These are phyloP conservation scores for Epichloe coenophiala DNA, from an alignment of 2,329 filamentous ascomycete species.

Conservation along the genomic window DNA sequence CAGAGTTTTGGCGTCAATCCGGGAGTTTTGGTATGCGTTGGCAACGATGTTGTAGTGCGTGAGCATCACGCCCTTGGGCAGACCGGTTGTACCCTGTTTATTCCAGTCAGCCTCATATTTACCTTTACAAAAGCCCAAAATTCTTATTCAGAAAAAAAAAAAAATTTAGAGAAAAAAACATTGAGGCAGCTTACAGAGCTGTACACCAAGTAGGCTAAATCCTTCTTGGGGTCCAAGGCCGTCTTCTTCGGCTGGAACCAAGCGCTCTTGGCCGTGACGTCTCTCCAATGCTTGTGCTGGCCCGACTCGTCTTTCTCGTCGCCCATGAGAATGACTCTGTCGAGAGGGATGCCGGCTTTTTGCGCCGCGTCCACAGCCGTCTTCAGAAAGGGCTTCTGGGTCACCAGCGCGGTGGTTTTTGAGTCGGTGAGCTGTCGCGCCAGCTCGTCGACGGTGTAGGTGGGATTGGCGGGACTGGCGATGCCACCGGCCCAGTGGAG, in stretches of 20 bases:
- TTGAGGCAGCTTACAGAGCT: conserved; percentile 36
- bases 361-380: conserved; percentile 54
- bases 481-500: conserved; percentile 72
- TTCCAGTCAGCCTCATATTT: no score
- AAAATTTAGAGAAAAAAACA: rapidly evolving
- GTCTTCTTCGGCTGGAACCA: conserved; percentile 39
- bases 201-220: conserved; percentile 77
- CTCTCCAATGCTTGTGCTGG: conserved; percentile 56
- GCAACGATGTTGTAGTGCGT: conserved; percentile 71
- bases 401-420: conserved; percentile 60
- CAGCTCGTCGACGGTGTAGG: conserved; percentile 73
- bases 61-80: conserved; percentile 84
- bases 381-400: conserved; percentile 53
- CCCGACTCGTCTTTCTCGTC: conserved; percentile 46
- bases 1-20: conserved; percentile 38
- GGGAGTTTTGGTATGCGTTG: conserved; percentile 47
- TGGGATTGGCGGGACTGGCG: conserved; percentile 75
- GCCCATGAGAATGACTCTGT: conserved; percentile 66
- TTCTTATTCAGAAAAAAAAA: no score
- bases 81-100: conserved; percentile 61
- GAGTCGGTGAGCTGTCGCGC: conserved; percentile 74
- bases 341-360: conserved; percentile 53
- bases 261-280: conserved; percentile 46
- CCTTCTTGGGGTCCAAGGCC: conserved; percentile 52
- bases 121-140: no score